Percentiles rank a stretch among this genome's conserved stretches.
Conservation (phyloP, 257 asterid genomes). For the Fraxinus pennsylvanica region DNA sequence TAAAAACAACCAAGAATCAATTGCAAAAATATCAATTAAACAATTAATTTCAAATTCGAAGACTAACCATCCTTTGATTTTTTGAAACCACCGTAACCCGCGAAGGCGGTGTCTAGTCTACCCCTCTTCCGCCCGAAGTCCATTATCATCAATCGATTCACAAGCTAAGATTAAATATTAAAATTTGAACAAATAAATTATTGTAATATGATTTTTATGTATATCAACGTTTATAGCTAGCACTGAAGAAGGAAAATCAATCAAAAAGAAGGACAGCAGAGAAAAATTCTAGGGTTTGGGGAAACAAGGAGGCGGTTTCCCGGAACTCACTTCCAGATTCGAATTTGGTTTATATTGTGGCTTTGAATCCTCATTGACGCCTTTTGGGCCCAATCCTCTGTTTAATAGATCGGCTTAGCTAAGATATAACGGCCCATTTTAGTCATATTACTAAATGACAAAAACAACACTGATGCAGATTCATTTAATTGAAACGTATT, state of each 20-base stretch:
- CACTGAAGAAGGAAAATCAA: background rate
- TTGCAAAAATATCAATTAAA: background rate
- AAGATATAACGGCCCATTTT: background rate
- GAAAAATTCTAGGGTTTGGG: background rate
- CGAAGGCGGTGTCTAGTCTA: background rate
- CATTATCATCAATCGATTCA: background rate
- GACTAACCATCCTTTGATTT: background rate
- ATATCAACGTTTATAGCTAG: background rate
- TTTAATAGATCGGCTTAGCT: background rate
- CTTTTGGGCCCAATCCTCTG: background rate
- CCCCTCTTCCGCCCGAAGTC: background rate
- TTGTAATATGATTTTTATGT: background rate
- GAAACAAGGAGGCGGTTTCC: background rate
- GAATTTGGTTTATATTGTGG: background rate
- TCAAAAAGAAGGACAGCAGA: background rate
- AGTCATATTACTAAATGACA: background rate
- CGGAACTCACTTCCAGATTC: background rate
- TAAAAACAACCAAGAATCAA: background rate
- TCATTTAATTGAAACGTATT: no score
- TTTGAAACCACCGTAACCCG: background rate
- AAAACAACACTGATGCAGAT: background rate
- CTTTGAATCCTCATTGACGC: background rate
- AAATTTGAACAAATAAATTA: background rate
- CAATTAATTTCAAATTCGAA: background rate
- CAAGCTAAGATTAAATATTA: background rate